These are phyloP conservation scores for Kuraishia hungarica DNA, from an alignment of 805 yeast genomes.

Conservation along the genomic window DNA sequence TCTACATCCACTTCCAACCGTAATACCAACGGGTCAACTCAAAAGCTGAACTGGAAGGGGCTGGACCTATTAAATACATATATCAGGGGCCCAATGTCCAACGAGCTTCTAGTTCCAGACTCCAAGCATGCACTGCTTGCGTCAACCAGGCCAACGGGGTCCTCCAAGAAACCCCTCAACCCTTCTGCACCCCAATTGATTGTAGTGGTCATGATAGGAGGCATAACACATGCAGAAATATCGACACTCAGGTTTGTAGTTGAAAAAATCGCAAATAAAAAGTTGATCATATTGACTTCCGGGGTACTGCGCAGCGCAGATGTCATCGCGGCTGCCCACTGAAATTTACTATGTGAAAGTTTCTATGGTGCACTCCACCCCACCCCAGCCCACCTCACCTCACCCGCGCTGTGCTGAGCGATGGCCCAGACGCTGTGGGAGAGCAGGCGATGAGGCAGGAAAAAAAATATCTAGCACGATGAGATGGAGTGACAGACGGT, in stretches of 20 bases:
- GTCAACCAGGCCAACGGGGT: slow-evolving; percentile 19
- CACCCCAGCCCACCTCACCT: too few species aligned
- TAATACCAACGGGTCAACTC: slow-evolving; percentile 13
- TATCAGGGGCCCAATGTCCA: slow-evolving; percentile 28
- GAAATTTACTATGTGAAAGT: neutral
- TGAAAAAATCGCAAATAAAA: slow-evolving; percentile 26
- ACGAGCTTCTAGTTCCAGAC: slow-evolving; percentile 22
- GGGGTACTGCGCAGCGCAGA: slow-evolving; percentile 31
- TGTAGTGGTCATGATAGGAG: slow-evolving; percentile 66
- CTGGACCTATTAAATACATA: slow-evolving; percentile 30
- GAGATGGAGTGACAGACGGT: neutral
- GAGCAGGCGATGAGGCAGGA: neutral
- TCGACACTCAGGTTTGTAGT: slow-evolving; percentile 63
- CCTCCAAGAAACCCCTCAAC: slow-evolving; percentile 12
- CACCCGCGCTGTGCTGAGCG: too few species aligned
- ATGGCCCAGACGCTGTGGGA: too few species aligned
- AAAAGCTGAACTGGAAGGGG: slow-evolving; percentile 30
- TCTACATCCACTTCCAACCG: too few species aligned
- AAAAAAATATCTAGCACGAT: neutral
- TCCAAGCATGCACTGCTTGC: slow-evolving; percentile 17
- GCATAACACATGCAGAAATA: slow-evolving; percentile 78
- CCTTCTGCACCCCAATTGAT: slow-evolving; percentile 13
- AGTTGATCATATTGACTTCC: slow-evolving; percentile 32
- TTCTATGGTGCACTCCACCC: neutral
- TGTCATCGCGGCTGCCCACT: slow-evolving; percentile 14